Percentiles rank a stretch among this genome's conserved stretches.
Evolutionary conservation across 148 eudicot genomes (phyloP).

Genomic region (Pouteria glomerata): DNA sequence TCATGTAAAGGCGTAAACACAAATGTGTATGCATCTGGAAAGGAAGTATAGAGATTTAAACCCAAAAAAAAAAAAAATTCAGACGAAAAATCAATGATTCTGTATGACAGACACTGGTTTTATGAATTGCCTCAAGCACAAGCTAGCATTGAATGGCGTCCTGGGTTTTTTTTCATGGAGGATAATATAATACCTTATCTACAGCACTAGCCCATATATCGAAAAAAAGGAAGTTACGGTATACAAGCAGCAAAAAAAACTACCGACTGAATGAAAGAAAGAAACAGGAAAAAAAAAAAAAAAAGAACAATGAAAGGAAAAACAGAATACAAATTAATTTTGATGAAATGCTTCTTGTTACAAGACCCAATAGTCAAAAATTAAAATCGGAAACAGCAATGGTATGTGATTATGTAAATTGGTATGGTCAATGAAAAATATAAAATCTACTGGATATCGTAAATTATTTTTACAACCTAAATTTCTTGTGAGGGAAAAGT

Average conservation of each 20-base stretch:
- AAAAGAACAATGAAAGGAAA: neutral
- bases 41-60: no score
- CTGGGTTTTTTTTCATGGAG: neutral
- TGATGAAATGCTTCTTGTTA: no score
- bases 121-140: neutral
- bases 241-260: neutral
- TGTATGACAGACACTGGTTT: neutral
- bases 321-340: neutral
- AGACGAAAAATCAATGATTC: neutral
- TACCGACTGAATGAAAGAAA: neutral
- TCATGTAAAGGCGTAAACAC: neutral
- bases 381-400: neutral
- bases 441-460: no score
- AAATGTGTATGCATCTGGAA: neutral
- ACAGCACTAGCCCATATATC: neutral
- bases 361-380: neutral
- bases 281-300: neutral
- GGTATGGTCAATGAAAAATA: neutral
- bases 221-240: neutral
- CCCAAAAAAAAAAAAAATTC: no score
- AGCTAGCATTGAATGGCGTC: neutral
- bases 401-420: neutral
- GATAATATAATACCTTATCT: neutral
- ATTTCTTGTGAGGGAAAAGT: neutral
- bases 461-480: neutral